These are phyloP conservation scores for Lentinula edodes DNA, from an alignment of 768 basidiomycete genomes.

Conservation along the genomic window DNA sequence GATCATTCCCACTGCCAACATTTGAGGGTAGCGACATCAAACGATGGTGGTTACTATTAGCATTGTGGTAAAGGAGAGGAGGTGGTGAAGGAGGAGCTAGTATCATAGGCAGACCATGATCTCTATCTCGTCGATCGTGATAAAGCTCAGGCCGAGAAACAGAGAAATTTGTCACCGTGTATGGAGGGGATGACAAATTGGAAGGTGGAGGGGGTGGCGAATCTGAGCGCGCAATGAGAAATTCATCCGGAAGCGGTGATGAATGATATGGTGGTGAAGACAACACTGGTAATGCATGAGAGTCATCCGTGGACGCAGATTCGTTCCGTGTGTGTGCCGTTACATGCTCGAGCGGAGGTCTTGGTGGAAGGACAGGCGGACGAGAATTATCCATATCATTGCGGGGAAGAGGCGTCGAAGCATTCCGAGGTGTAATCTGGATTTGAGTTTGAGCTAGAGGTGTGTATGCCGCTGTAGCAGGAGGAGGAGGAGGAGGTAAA, in stretches of 20 bases:
- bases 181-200: background rate
- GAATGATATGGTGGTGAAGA: constrained; percentile 8
- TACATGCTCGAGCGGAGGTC: background rate
- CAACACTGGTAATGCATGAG: background rate
- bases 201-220: constrained; percentile 1
- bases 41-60: background rate
- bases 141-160: background rate
- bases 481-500: background rate
- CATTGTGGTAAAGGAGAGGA: background rate
- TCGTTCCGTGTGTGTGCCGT: background rate
- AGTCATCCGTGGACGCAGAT: background rate
- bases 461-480: background rate
- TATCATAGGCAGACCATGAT: background rate
- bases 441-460: background rate
- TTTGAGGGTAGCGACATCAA: background rate
- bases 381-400: background rate
- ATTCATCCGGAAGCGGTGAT: constrained; percentile 7
- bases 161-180: background rate
- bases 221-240: background rate
- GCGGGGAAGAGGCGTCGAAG: background rate
- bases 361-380: background rate
- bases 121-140: background rate
- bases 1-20: too few species aligned
- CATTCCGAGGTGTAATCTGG: background rate
- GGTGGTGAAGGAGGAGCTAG: background rate